These are phyloP conservation scores for Lactarius tabidus DNA, from an alignment of 768 basidiomycete genomes.

Conservation along the genomic window DNA sequence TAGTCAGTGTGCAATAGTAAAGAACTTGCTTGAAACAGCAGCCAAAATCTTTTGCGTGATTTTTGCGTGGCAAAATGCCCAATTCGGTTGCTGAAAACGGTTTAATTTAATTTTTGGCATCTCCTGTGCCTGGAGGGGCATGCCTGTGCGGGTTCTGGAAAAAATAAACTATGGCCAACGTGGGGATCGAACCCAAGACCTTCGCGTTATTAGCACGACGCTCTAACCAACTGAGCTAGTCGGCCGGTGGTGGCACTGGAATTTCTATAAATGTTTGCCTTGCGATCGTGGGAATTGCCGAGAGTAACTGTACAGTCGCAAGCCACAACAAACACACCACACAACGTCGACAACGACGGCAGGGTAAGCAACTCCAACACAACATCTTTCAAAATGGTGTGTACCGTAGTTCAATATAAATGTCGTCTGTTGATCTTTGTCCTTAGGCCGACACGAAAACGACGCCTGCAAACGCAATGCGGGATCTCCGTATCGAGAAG, in stretches of 20 bases:
- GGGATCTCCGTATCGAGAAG: slow-evolving; percentile 97
- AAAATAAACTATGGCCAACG: slow-evolving; percentile 25
- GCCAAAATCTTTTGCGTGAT: too few species aligned
- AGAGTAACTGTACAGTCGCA: neutral
- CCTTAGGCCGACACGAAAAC: slow-evolving; percentile 82
- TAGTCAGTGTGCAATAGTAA: neutral
- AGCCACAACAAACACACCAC: neutral
- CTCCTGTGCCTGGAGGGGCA: neutral
- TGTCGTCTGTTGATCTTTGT: neutral
- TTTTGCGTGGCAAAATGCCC: too few species aligned
- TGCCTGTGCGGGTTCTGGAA: neutral
- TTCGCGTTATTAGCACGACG: slow-evolving; percentile 71
- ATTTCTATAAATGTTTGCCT: neutral
- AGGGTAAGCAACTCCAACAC: neutral
- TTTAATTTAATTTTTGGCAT: neutral
- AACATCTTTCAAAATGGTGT: neutral
- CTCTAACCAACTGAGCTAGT: slow-evolving; percentile 94
- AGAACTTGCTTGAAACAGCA: neutral
- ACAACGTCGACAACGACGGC: neutral
- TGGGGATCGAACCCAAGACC: slow-evolving; percentile 33
- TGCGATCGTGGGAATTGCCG: neutral
- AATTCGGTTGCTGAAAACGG: too few species aligned
- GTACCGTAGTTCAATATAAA: neutral
- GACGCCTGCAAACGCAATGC: slow-evolving; percentile 90
- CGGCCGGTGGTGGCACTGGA: slow-evolving; percentile 43